A percentile compares a stretch with the other conserved stretches of the same genome.
These are phyloP conservation scores for Hypoxylon perforatum DNA, from an alignment of 495 filamentous ascomycete genomes.

Conservation along the genomic window DNA sequence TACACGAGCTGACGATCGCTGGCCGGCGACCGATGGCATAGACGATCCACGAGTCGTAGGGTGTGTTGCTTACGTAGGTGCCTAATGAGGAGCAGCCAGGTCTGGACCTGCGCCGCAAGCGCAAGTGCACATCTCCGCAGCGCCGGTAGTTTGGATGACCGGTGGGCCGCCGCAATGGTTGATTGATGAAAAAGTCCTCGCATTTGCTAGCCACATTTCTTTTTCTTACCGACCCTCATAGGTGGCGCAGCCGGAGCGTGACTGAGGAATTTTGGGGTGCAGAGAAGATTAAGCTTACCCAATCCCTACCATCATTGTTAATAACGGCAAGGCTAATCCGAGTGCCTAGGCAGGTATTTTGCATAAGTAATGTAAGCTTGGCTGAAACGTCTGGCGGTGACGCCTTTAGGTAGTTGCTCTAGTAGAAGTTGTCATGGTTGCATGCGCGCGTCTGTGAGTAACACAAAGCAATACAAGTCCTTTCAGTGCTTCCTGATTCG, in stretches of 20 bases:
- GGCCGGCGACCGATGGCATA: no score
- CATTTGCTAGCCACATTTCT: no score
- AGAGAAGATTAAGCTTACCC: neutral
- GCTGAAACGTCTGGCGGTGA: neutral
- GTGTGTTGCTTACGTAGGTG: no score
- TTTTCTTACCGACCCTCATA: no score
- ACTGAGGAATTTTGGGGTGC: neutral
- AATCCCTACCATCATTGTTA: neutral
- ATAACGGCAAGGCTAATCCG: neutral
- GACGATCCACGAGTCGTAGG: no score
- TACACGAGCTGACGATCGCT: no score
- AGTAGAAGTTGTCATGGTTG: neutral
- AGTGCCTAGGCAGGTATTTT: neutral
- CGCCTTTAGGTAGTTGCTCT: neutral
- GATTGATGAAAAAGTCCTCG: no score
- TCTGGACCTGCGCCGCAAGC: no score
- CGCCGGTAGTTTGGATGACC: no score
- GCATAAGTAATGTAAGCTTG: neutral
- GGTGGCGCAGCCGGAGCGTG: neutral
- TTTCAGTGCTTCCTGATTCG: neutral
- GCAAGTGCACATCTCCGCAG: no score
- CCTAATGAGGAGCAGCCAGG: no score
- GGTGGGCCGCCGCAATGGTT: no score
- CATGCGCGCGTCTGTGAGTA: slow-evolving; percentile 1
- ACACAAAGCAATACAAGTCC: neutral